A percentile compares a stretch with the other conserved stretches of the same genome.
Conservation (phyloP, 768 basidiomycete genomes). For the Amanita pseudoporphyria region DNA sequence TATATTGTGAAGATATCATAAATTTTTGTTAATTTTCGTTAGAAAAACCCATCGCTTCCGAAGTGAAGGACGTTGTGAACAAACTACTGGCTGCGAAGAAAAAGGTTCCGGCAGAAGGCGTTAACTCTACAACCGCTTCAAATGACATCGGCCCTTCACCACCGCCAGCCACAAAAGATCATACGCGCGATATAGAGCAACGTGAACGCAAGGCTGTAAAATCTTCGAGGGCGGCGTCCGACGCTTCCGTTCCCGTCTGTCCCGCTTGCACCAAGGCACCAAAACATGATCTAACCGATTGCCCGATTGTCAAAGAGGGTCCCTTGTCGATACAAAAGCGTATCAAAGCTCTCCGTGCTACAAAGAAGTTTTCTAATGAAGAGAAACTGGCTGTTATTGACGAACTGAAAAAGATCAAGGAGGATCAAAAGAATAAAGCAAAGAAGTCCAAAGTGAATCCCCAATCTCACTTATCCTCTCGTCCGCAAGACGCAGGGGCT, state of each 20-base stretch:
- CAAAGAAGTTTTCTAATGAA: slow-evolving; percentile 14
- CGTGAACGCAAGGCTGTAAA: neutral
- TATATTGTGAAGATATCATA: neutral
- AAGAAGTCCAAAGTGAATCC: slow-evolving; percentile 12
- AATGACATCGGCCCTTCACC: neutral
- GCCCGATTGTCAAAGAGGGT: slow-evolving; percentile 38
- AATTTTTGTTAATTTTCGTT: neutral
- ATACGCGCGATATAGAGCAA: neutral
- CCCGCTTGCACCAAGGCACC: slow-evolving; percentile 36
- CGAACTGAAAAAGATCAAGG: slow-evolving; percentile 29
- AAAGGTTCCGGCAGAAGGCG: neutral
- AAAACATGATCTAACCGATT: slow-evolving; percentile 38
- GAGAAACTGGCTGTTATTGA: slow-evolving; percentile 24
- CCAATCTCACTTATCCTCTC: slow-evolving; percentile 5
- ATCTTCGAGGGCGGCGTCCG: neutral
- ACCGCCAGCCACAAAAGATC: neutral
- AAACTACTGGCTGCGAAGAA: neutral
- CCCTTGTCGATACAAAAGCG: slow-evolving; percentile 33
- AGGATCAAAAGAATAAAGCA: slow-evolving; percentile 17
- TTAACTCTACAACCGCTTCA: neutral
- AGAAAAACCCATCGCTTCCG: neutral
- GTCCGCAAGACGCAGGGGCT: slow-evolving; percentile 3
- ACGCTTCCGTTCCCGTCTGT: slow-evolving; percentile 18
- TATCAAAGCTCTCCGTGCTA: slow-evolving; percentile 30
- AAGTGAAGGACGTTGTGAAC: neutral